Base-by-base conservation (phyloP, 805 yeast species). In the Komagataella pseudopastoris region DNA sequence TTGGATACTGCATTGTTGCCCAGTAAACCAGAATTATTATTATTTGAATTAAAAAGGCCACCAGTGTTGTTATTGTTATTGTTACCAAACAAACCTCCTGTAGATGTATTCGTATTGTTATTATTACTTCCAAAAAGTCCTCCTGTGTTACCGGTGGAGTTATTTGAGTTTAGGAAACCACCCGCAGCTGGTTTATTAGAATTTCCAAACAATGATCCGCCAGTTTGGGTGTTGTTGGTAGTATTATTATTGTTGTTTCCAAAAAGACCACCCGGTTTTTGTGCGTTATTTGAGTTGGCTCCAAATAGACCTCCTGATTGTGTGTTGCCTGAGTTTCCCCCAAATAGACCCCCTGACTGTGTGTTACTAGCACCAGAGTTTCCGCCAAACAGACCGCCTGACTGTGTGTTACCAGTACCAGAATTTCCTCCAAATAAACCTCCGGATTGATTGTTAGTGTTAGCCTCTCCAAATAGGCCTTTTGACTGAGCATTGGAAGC, bases 21-120 rank as follows among this genome's bases (percentile, higher is more conserved):
- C 22, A 10, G 23, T 20, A 50, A 43, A 23, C 48, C 24, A 24
- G 50, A 47, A 47, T 47, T 18, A 12, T 53, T 30, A 20, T 18
- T 44, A 16, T 44, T 48, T 22, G 45, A 36, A 8, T 65, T 66
- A 55, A 63, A 62, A n/a, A 60, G 48, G 14, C 65, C 62, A 24
- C 61, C 58, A 20, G 56, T 30, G 55, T 49, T 23, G 50, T 10
- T 53, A 18, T 53, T 49, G 4, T 52, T 55, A 45, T 53, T 55
- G 46, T 56, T 57, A n/a, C 66, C 66, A 52, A 63, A 62, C 44
- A 69, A 56, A 6, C 72, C 71, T 23, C 67, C 67, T 39, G 59
- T 53, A 46, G 59, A 52, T 6, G 59, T 45, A 43, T 57, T 44
- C 47, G 53, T 52, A 51, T 44, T 51, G 50, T 43, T 53, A 46